Base-by-base conservation (phyloP, 805 yeast species). In the Lipomyces lipofer region DNA sequence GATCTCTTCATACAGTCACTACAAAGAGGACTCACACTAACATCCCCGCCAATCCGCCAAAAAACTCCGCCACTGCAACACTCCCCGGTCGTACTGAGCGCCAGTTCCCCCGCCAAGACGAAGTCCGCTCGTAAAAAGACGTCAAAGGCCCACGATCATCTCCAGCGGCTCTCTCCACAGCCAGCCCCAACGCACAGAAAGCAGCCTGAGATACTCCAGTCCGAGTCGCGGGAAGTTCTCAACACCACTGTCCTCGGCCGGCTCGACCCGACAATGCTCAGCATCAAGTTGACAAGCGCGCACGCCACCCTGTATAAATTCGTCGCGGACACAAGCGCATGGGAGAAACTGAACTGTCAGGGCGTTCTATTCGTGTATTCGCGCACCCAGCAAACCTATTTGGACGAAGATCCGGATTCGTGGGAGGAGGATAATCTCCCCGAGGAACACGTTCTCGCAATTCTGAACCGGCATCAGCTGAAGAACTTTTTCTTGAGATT, bases 251-350 rank as follows among this genome's bases (percentile, higher is more conserved):
- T 73, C 6, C 60, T 73, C 27, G 43, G 60, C 9, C 62, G 66
- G 28, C 73, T 71, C 56, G 77, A 73, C 56, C 69, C 72, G 3
- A 47, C 59, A 13, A 51, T 71, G n/a, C 68, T 68, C 25, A 67
- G 70, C 50, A 61, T 73, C 19, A 63, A 70, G 27, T 66, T 65
- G 58, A 65, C 70, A n/a, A 70, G 75, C 5, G 60, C 75, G 2
- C 71, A 73, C 28, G 73, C 76, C 56, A 72, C 70, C 25, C 71
- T 73, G 8, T 73, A 73, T 63, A 63, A 69, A 58, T 74, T 68
- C 59, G 65, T 69, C 45, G 44, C 66, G 13, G 66, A 56, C 9
- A 43, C 57, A 2, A 67, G 65, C 17, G 67, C 66, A 52, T 73
- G 77, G 77, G 72, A 70, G 36, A 73, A 71, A 60, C 56, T 65